Base-by-base conservation (phyloP, 306 rosid genomes). In the Pueraria montana region DNA sequence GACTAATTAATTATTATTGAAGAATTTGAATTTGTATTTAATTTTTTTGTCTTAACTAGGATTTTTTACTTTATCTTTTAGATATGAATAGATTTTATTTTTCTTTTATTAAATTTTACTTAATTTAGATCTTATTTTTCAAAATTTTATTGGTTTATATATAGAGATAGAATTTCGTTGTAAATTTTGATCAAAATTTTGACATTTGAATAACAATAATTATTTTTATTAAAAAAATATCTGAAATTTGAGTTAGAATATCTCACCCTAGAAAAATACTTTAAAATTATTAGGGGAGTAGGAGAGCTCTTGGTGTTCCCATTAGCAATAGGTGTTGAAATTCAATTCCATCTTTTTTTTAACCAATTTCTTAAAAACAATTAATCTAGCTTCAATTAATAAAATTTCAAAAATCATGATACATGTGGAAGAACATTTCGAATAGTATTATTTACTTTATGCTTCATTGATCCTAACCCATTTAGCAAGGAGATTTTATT, bases 391-490 rank as follows among this genome's bases (percentile, higher is more conserved):
- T 38, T 38, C 40, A 34, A 34, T 34, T 8, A 38, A 38, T 38
- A 56, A 56, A 63, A 14, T 16, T 48, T 65, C 2, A 14, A 32
- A 11, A n/a, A 18, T 3, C 67, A 49, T 64, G 24, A 18, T 13
- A 34, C 38, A 32, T 26, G 64, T 40, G 30, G 50, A 49, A 64
- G 82, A 78, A 38, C 6, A 42, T 24, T 40, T 42, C 3, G 14
- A 43, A 40, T 58, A 43, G 14, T 11, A 36, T 62, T 6, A 21
- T 10, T 78, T 14, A 17, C 24, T 64, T 32, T 50, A 70, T 11
- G 62, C 23, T 71, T 70, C 32, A 67, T 42, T 24, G 55, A 42
- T 69, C 70, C 71, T 70, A 56, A 58, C 72, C 43, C 48, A 42
- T 6, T 49, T 21, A 17, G 4, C 34, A 69, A 43, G 20, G 0